Conservation (phyloP, 2,329 filamentous ascomycete genomes). For the Alternaria sp. region DNA sequence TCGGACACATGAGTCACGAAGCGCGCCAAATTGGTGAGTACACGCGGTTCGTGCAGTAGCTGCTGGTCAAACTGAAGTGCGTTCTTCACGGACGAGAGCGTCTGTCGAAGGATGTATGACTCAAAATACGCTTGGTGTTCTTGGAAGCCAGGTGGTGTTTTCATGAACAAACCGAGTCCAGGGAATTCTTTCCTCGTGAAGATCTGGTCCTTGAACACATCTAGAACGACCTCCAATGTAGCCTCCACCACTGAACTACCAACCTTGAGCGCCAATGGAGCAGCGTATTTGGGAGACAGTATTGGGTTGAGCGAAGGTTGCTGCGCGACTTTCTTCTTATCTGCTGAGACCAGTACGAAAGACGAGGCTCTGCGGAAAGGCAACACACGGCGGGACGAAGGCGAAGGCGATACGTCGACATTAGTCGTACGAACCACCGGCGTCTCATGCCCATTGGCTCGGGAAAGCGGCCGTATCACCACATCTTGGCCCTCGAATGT, state of each 20-base stretch:
- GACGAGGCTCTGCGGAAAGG: constrained; percentile 83
- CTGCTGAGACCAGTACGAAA: constrained; percentile 84
- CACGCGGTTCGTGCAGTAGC: constrained; percentile 78
- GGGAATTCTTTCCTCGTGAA: constrained; percentile 88
- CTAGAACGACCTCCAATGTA: constrained; percentile 78
- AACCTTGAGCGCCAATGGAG: constrained; percentile 56
- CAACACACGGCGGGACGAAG: constrained; percentile 59
- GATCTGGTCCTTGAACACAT: constrained; percentile 85
- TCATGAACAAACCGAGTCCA: constrained; percentile 84
- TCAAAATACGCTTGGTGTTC: constrained; percentile 97
- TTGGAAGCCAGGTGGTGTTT: constrained; percentile 89
- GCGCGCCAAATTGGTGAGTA: constrained; percentile 85
- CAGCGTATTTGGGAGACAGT: constrained; percentile 66
- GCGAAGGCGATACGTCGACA: constrained; percentile 52
- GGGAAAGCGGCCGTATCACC: constrained; percentile 77
- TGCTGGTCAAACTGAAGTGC: constrained; percentile 76
- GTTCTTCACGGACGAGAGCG: constrained; percentile 74
- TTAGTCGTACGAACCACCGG: constrained; percentile 79
- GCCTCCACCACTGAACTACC: constrained; percentile 77
- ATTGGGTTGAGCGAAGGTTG: constrained; percentile 70
- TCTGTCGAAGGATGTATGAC: constrained; percentile 82
- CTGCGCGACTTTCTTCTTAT: constrained; percentile 65
- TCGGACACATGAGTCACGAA: constrained; percentile 85
- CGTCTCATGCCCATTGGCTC: constrained; percentile 62
- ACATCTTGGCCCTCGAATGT: constrained; percentile 88